Conservation (phyloP, 805 yeast species). For the Osmozyma mogii region DNA sequence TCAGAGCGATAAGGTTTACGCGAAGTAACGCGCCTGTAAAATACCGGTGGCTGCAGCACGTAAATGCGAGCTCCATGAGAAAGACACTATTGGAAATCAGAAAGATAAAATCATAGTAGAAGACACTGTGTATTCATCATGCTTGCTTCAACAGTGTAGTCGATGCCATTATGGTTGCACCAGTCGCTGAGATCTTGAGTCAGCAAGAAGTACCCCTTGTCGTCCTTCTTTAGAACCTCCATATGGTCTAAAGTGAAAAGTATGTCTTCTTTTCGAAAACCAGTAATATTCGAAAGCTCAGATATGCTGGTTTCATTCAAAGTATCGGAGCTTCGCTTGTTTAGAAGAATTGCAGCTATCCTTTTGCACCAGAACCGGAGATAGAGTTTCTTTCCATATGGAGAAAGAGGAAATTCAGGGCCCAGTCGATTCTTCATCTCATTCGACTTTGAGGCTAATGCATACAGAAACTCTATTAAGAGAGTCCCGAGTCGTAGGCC, state of each 20-base stretch:
- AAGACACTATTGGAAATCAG: too few species aligned
- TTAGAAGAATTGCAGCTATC: slow-evolving; percentile 16
- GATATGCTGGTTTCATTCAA: slow-evolving; percentile 32
- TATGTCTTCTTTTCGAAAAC: slow-evolving; percentile 58
- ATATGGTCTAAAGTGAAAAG: slow-evolving; percentile 51
- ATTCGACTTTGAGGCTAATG: slow-evolving; percentile 53
- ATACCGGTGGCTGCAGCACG: too few species aligned
- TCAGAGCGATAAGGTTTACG: too few species aligned
- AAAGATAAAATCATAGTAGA: slow-evolving; percentile 17
- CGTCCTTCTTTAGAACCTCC: slow-evolving; percentile 18
- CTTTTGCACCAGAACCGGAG: slow-evolving; percentile 64
- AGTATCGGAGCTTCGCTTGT: slow-evolving; percentile 5
- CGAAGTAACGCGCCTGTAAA: too few species aligned
- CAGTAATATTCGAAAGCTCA: slow-evolving; percentile 47
- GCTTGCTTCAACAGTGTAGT: slow-evolving; percentile 16
- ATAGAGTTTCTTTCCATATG: slow-evolving; percentile 70
- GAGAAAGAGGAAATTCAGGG: slow-evolving; percentile 87
- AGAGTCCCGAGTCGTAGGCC: slow-evolving; percentile 68
- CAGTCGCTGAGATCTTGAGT: slow-evolving; percentile 17
- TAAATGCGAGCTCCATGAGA: too few species aligned
- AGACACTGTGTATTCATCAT: slow-evolving; percentile 26
- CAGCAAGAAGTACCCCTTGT: slow-evolving; percentile 12
- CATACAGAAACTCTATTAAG: slow-evolving; percentile 77
- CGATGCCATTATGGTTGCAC: slow-evolving; percentile 20
- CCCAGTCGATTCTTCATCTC: slow-evolving; percentile 67